Conservation (phyloP, 495 filamentous ascomycete genomes). For the Aspergillus cristatus region DNA sequence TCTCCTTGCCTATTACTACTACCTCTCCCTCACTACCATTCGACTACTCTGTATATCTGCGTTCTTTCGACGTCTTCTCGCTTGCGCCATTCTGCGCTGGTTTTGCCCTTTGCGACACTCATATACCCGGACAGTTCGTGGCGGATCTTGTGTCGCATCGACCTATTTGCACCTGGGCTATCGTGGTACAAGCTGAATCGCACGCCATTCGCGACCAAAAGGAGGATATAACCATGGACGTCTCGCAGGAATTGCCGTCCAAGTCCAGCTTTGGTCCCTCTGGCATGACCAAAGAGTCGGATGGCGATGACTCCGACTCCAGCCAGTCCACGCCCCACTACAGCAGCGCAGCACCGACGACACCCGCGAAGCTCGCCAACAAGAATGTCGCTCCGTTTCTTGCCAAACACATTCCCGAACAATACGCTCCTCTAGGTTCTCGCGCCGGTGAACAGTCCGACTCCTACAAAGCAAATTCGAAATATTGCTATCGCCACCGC, state of each 20-base stretch:
- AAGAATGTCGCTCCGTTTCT: conserved; percentile 71
- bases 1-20: too few relatives aligned
- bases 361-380: conserved; percentile 38
- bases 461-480: conserved; percentile 54
- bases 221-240: not conserved
- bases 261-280: conserved; percentile 16
- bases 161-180: too few relatives aligned
- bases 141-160: too few relatives aligned
- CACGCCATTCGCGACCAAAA: too few relatives aligned
- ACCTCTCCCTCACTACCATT: too few relatives aligned
- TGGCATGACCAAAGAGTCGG: conserved; percentile 5
- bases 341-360: conserved; percentile 15
- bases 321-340: conserved; percentile 13
- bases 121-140: too few relatives aligned
- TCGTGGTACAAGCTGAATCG: too few relatives aligned
- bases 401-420: conserved; percentile 70
- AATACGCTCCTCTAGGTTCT: conserved; percentile 62
- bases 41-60: too few relatives aligned
- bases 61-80: too few relatives aligned
- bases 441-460: conserved; percentile 18
- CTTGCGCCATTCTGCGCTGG: too few relatives aligned
- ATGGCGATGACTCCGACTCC: conserved; percentile 15
- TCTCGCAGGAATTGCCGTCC: conserved; percentile 3
- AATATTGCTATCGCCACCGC: conserved; percentile 91
- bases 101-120: too few relatives aligned